These are phyloP conservation scores for Calocybe gangraenosa DNA, from an alignment of 768 basidiomycete species.

Conservation along the genomic window DNA sequence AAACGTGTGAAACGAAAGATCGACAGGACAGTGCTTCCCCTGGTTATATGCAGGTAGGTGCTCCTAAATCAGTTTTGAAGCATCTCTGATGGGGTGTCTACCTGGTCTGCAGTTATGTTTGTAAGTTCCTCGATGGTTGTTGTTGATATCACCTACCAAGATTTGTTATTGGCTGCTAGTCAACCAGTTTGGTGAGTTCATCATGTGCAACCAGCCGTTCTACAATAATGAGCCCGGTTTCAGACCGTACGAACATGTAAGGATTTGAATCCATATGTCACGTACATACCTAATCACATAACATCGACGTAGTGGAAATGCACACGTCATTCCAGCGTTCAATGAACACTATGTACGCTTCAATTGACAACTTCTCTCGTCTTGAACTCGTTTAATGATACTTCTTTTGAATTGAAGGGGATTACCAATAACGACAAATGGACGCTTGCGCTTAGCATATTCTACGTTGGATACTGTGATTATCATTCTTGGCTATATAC, in stretches of 20 bases:
- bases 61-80: background rate
- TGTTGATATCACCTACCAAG: background rate
- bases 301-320: slow-evolving; percentile 41
- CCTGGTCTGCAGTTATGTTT: slow-evolving; percentile 34
- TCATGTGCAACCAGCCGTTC: background rate
- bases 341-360: slow-evolving; percentile 47
- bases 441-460: slow-evolving; percentile 54
- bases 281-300: background rate
- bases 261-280: slow-evolving; percentile 6
- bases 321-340: slow-evolving; percentile 47
- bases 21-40: slow-evolving; percentile 43
- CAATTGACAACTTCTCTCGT: too few species aligned
- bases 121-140: slow-evolving; percentile 33
- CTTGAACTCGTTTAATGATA: background rate
- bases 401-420: slow-evolving; percentile 26
- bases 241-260: slow-evolving; percentile 57
- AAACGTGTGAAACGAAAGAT: slow-evolving; percentile 44
- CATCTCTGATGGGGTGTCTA: background rate
- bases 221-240: too few species aligned
- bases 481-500: too few species aligned
- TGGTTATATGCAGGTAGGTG: slow-evolving; percentile 47
- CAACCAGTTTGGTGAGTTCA: slow-evolving; percentile 41
- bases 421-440: slow-evolving; percentile 50
- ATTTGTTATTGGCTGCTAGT: slow-evolving; percentile 25
- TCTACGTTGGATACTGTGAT: slow-evolving; percentile 58